Base-by-base conservation (phyloP, 176 grass and related monocot genomes). In the Cocos nucifera region DNA sequence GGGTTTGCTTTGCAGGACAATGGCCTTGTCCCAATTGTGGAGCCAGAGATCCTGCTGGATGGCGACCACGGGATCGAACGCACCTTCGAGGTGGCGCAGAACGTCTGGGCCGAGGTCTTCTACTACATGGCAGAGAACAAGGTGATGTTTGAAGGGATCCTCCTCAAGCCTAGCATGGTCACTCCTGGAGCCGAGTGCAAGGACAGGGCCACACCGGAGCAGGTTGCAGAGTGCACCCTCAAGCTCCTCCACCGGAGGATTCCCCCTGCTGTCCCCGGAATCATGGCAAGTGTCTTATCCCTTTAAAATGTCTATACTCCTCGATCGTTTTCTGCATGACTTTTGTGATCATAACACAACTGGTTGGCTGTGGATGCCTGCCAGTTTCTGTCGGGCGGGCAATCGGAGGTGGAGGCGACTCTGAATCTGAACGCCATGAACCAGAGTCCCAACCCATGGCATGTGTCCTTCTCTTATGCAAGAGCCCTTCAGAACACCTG, bases 401-500 rank as follows among this genome's bases (percentile, higher is more conserved):
- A 69, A 23, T 69, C 66, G 29, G 53, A 69, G 66, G 66, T 69
- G 27, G 66, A 57, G 53, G 66, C 66, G 19, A 69, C 66, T 15
- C 18, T 59, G 32, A 59, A 59, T 21, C 67, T 59, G 23, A 70
- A 70, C 20, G 55, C 67, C 55, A 70, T 70, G 67, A 70, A 70
- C 67, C 67, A 70, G 55, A 44, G 39, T 17, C 30, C 19, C 4
- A 70, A 70, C 67, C 55, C 55, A 10, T 50, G 67, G 67, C 67
- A 59, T 17, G 67, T 59, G 17, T 59, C 67, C 0, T 70, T 70
- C 32, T 70, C 67, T 10, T 59, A 70, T 10, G 67, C 67, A 0
- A 70, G 67, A 25, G 67, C 67, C 17, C 67, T 70, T 15, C 67
- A 70, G 30, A 70, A 70, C 67, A 70, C 67, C 22, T 70, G 67